Conservation (phyloP, 1,139 yeast genomes). For the Saccharomyces pastorianus region DNA sequence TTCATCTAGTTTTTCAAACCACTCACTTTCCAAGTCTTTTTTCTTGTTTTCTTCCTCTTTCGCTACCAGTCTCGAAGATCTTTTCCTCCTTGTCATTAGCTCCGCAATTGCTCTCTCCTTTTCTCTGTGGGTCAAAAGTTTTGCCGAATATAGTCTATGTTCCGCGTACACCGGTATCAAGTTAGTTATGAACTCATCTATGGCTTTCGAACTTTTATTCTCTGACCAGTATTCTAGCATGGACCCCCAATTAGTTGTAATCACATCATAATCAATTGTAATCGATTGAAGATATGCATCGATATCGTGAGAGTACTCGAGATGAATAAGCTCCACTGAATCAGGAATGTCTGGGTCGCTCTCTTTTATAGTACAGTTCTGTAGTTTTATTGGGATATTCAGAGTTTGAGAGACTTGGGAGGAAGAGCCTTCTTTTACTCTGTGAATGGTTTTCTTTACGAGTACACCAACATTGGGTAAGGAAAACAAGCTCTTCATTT, state of each 20-base stretch:
- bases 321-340: slow-evolving; percentile 22
- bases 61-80: slow-evolving; percentile 31
- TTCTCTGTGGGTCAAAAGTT: slow-evolving; percentile 20
- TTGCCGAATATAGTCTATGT: slow-evolving; percentile 24
- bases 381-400: slow-evolving; percentile 26
- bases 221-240: slow-evolving; percentile 16
- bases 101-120: slow-evolving; percentile 26
- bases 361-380: slow-evolving; percentile 25
- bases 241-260: slow-evolving; percentile 24
- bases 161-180: slow-evolving; percentile 17
- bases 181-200: slow-evolving; percentile 15
- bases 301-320: slow-evolving; percentile 28
- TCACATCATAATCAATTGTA: slow-evolving; percentile 15
- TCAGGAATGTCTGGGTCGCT: slow-evolving; percentile 13
- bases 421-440: not conserved
- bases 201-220: slow-evolving; percentile 1
- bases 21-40: slow-evolving; percentile 23
- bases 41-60: slow-evolving; percentile 28
- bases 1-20: slow-evolving; percentile 27
- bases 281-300: slow-evolving; percentile 24
- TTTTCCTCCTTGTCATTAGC: slow-evolving; percentile 26
- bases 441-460: slow-evolving; percentile 14
- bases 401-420: slow-evolving; percentile 3
- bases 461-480: slow-evolving; percentile 30
- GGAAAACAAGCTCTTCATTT: slow-evolving; percentile 22